A percentile compares a stretch with the other conserved stretches of the same genome.
These are phyloP conservation scores for Clonostachys rosea DNA, from an alignment of 2,329 filamentous ascomycete species.

Conservation along the genomic window DNA sequence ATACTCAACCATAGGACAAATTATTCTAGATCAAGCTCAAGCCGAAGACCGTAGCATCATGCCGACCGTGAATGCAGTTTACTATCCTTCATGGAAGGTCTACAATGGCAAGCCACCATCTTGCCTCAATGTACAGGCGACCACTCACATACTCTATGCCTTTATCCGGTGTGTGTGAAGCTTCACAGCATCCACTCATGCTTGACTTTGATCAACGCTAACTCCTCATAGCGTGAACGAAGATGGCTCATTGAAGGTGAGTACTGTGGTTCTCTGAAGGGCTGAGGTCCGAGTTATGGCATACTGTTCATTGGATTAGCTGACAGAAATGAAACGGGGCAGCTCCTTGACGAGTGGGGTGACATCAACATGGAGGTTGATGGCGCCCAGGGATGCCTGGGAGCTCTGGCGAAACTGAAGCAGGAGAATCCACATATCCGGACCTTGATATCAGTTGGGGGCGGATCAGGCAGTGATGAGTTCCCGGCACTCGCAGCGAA, in stretches of 20 bases:
- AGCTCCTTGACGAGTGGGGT: constrained; percentile 56
- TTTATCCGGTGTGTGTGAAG: constrained; percentile 43
- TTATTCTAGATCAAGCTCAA: too few relatives aligned
- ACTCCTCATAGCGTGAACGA: constrained; percentile 21
- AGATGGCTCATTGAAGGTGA: constrained; percentile 33
- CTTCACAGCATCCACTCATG: neutral
- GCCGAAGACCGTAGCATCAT: neutral
- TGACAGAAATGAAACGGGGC: neutral
- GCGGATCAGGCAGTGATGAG: constrained; percentile 55
- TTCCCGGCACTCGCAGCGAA: constrained; percentile 53
- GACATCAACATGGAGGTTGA: constrained; percentile 57
- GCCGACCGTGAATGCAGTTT: constrained; percentile 34
- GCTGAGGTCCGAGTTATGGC: neutral
- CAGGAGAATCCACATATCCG: constrained; percentile 48
- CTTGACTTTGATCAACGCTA: constrained; percentile 1
- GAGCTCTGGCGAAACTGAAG: constrained; percentile 55
- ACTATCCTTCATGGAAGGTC: constrained; percentile 63
- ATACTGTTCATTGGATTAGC: neutral
- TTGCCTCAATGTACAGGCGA: constrained; percentile 45
- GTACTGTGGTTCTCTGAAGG: neutral
- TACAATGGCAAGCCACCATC: constrained; percentile 58
- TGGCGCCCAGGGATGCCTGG: constrained; percentile 53
- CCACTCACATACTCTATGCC: constrained; percentile 62
- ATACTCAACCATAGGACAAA: too few relatives aligned
- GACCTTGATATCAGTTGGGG: constrained; percentile 61